Evolutionary conservation across 495 filamentous ascomycete species (phyloP), one percentile per base, ranked within the genome.

Genomic region (Aspergillus conjunctus): DNA sequence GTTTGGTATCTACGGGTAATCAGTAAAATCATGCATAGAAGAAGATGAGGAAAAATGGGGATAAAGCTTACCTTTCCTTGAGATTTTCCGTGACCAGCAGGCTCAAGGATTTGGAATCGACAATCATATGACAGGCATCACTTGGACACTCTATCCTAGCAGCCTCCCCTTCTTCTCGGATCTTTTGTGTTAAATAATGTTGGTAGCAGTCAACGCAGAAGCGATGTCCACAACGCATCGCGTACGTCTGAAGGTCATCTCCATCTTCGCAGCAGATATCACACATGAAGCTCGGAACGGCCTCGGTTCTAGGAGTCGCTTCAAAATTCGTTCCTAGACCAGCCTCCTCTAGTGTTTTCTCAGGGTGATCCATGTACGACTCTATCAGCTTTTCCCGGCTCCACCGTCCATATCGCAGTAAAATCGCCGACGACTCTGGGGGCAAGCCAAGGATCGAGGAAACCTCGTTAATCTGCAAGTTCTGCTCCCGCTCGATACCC

Each of bases 241-340:
- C 91, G 71, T 97, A 98, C 18, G 90, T 92, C 66, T 91, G 75
- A n/a, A 97, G 73, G 0, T 86, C 87, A 6, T 83, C 77, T 14
- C 82, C 87, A 62, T 98, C 95, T 60, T 98, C 93, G 73, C 90
- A 98, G 74, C 94, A 98, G 63, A 98, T 98, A 50, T 94, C 91
- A 76, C 94, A 98, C 60, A 84, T 79, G 72, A 98, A 98, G 5
- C 86, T 90, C 11, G 83, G 80, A 21, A 95, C 75, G 37, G 81
- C 77, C 65, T 91, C 82, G 11, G 93, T 81, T 66, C 81, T 86
- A 7, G 89, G 89, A 17, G 79, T 80, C 9, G 78, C 74, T n/a
- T 80, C 72, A n/a, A 82, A 80, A 51, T 78, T 84, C 30, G 85
- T 81, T 18, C 90, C 88, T 34, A 98, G 77, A 6, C 94, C 94